These are phyloP conservation scores for Fusarium continuum DNA, from an alignment of 2,329 filamentous ascomycete genomes.

Conservation along the genomic window DNA sequence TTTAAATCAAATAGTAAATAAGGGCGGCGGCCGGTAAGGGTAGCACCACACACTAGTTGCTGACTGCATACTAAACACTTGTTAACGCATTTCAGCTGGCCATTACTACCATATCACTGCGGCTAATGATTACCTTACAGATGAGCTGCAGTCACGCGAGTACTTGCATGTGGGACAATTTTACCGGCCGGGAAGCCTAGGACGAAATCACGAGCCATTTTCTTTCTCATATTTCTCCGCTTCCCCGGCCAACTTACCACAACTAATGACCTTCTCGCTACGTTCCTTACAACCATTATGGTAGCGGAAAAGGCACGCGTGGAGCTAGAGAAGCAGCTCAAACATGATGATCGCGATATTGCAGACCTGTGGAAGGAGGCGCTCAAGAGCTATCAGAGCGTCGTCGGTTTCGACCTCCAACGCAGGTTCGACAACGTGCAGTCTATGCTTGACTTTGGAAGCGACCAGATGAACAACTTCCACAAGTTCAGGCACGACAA, in stretches of 20 bases:
- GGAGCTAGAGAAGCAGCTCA: conserved; percentile 28
- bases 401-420: conserved; percentile 47
- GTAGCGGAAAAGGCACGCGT: background rate
- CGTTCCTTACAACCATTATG: background rate
- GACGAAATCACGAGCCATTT: too few species aligned
- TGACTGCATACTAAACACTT: background rate
- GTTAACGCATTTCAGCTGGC: background rate
- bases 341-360: conserved; percentile 44
- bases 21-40: too few species aligned
- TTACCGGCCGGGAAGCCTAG: too few species aligned
- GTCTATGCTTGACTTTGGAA: conserved; percentile 41
- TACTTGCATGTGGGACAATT: too few species aligned
- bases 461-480: conserved; percentile 46
- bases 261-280: background rate
- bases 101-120: background rate
- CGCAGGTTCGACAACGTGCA: conserved; percentile 43
- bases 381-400: conserved; percentile 46
- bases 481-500: conserved; percentile 48
- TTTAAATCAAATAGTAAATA: too few species aligned
- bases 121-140: background rate
- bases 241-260: background rate
- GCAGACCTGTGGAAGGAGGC: conserved; percentile 48
- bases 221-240: too few species aligned
- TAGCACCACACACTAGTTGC: too few species aligned
- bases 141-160: background rate